Conservation (phyloP, 805 yeast species). For the Blastobotrys attinorum region DNA sequence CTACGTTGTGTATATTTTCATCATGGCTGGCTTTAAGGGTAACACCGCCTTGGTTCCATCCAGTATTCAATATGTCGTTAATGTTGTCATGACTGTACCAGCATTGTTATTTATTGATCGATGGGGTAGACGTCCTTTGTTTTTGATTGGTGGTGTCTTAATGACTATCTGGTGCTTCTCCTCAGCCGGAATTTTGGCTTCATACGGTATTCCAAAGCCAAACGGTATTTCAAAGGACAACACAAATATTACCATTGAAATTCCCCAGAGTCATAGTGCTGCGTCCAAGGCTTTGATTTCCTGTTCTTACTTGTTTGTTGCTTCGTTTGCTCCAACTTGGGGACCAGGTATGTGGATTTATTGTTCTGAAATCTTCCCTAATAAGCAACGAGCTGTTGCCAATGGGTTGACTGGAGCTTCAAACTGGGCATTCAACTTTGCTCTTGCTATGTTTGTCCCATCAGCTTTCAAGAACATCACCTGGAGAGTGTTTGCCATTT, state of each 20-base stretch:
- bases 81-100: conserved; percentile 50
- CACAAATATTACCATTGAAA: conserved; percentile 25
- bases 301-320: conserved; percentile 50
- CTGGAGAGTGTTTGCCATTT: conserved; percentile 55
- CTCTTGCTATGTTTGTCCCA: conserved; percentile 56
- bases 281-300: conserved; percentile 46
- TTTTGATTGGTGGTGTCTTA: conserved; percentile 53
- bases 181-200: conserved; percentile 42
- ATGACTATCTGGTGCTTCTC: conserved; percentile 60
- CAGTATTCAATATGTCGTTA: conserved; percentile 51
- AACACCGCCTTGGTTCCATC: conserved; percentile 46
- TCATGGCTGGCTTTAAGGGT: conserved; percentile 54
- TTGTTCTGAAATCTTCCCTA: conserved; percentile 47
- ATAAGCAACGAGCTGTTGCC: conserved; percentile 45
- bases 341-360: conserved; percentile 47
- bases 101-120: conserved; percentile 53
- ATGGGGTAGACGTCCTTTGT: conserved; percentile 55
- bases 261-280: conserved; percentile 23
- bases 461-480: conserved; percentile 41
- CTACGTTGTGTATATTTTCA: conserved; percentile 57
- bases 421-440: conserved; percentile 34
- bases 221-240: conserved; percentile 22
- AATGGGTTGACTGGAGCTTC: conserved; percentile 43
- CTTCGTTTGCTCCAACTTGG: conserved; percentile 78
- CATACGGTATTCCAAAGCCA: conserved; percentile 30